Evolutionary conservation across 2,329 filamentous ascomycete genomes (phyloP), one percentile per base, ranked within the genome.

Genomic region (Xylariaceae sp.): DNA sequence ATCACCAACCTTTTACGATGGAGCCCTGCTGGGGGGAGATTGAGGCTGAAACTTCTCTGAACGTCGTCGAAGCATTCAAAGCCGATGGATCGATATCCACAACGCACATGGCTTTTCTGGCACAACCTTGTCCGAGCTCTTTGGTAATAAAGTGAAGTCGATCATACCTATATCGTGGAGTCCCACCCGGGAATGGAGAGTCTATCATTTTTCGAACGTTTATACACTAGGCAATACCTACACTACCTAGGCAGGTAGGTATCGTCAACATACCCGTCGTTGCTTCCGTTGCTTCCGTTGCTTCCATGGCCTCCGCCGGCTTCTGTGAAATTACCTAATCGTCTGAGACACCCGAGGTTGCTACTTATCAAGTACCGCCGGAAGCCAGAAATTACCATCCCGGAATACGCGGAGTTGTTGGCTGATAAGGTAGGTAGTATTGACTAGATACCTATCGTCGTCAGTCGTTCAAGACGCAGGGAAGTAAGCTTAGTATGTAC

Each of bases 21-120:
- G 57, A 59, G 47, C 58, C 60, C 58, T 19, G 19, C 19, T 19
- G 19, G 19, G 19, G 19, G 19, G 19, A 19, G 34, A 55, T 61
- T 61, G 58, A 57, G 64, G 64, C 64, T 65, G 62, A 58, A 60
- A 63, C 50, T n/a, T 51, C 50, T n/a, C 50, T 54, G 54, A 51
- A 59, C 53, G 58, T 56, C 56, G 58, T 54, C 47, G 51, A 57
- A 59, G 51, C 50, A 55, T 19, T 19, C 19, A 60, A 54, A 54
- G 43, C 30, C 29, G 45, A 41, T 45, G 51, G 54, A 53, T 59
- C 50, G 53, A 53, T 34, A 48, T 56, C 54, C 61, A 65, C 63
- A 55, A 59, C 46, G 57, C 60, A 61, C 61, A 64, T 62, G 59
- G 60, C 58, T 53, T 58, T 56, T 32, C 19, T 19, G 39, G 60